Percentiles rank a stretch among this genome's conserved stretches.
Conservation (phyloP, 2,329 filamentous ascomycete species). For the Microcera coccophila region DNA sequence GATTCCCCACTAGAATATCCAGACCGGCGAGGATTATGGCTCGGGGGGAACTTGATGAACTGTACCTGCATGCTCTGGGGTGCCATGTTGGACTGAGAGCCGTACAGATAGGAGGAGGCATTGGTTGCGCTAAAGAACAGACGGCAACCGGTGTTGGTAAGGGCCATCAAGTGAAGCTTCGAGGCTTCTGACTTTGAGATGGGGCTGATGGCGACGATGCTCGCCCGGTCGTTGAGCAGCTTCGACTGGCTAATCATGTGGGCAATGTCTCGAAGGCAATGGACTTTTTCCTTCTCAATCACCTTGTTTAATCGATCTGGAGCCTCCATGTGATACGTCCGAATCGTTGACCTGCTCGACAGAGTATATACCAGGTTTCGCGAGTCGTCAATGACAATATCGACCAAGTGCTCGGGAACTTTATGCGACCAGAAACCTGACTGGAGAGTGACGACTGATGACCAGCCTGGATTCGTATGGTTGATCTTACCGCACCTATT, state of each 20-base stretch:
- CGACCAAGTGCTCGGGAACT: conserved; percentile 61
- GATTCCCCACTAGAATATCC: conserved; percentile 36
- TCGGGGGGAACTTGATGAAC: conserved; percentile 89
- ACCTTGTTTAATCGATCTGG: conserved; percentile 58
- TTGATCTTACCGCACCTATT: conserved; percentile 84
- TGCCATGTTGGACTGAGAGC: conserved; percentile 57
- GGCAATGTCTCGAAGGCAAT: conserved; percentile 68
- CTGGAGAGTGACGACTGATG: conserved; percentile 55
- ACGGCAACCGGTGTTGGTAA: conserved; percentile 84
- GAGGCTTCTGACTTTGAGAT: conserved; percentile 76
- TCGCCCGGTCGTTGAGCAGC: conserved; percentile 65
- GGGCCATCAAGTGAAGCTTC: conserved; percentile 83
- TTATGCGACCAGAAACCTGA: conserved; percentile 49
- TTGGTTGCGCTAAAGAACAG: conserved; percentile 89
- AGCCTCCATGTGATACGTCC: conserved; percentile 81
- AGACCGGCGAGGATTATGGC: conserved; percentile 27
- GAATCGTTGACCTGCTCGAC: conserved; percentile 81
- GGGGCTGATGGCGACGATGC: conserved; percentile 79
- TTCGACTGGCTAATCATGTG: conserved; percentile 77
- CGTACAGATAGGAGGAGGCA: conserved; percentile 63
- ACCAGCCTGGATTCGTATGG: conserved; percentile 73
- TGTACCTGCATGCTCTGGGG: conserved; percentile 97
- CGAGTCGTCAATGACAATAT: conserved; percentile 85
- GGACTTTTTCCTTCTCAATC: conserved; percentile 61
- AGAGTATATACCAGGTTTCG: conserved; percentile 87